Conservation (phyloP, 345 rosid species). For the Noccaea bulbosa region DNA sequence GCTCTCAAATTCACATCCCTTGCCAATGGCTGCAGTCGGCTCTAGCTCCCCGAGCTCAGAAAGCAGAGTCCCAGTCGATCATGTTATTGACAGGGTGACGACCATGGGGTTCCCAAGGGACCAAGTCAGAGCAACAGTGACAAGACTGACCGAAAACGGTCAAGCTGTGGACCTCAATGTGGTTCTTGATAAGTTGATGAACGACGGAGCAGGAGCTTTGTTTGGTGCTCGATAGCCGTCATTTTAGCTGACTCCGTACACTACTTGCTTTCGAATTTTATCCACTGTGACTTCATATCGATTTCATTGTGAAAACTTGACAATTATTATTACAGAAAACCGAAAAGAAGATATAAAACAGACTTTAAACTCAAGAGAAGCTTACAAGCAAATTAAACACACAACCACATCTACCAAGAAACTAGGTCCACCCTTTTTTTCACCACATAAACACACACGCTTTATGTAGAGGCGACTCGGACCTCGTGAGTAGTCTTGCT, state of each 20-base stretch:
- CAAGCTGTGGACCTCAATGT: conserved; percentile 79
- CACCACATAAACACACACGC: neutral
- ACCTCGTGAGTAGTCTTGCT: conserved; percentile 42
- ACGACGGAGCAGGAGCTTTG: conserved; percentile 54
- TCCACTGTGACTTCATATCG: neutral
- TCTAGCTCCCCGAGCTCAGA: conserved; percentile 63
- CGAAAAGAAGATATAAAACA: no score
- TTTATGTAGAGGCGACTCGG: conserved; percentile 38
- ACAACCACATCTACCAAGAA: conserved; percentile 22
- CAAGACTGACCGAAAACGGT: conserved; percentile 75
- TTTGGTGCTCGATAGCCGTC: conserved; percentile 51
- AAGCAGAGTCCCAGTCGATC: conserved; percentile 79
- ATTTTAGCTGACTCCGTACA: neutral
- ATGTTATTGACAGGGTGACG: conserved; percentile 74
- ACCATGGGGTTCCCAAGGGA: conserved; percentile 88
- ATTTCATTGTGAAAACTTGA: neutral
- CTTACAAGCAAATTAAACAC: conserved; percentile 25
- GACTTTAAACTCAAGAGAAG: neutral
- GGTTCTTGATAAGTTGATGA: conserved; percentile 90
- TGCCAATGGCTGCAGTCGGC: conserved; percentile 67
- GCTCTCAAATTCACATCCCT: conserved; percentile 64
- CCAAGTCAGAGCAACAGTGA: conserved; percentile 72
- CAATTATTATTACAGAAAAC: conserved; percentile 27
- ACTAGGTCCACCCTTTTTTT: conserved; percentile 12
- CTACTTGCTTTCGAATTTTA: no score